Conservation (phyloP, 129 eudicot species). For the Chrysanthemum seticuspe region DNA sequence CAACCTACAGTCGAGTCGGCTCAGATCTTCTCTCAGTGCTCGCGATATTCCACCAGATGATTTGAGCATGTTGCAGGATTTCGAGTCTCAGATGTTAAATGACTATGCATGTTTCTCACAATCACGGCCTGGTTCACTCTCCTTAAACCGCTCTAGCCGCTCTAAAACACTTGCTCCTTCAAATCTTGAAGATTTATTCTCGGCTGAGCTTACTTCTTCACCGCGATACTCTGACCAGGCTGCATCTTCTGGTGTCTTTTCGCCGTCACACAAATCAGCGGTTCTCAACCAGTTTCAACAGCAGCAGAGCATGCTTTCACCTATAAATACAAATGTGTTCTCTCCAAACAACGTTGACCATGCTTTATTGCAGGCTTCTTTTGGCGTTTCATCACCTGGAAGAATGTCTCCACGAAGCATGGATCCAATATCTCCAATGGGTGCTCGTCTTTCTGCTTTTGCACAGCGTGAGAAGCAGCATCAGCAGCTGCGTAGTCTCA, state of each 20-base stretch:
- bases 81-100: conserved; percentile 52
- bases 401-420: conserved; percentile 80
- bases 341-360: conserved; percentile 75
- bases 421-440: conserved; percentile 70
- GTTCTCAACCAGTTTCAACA: conserved; percentile 78
- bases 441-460: conserved; percentile 54
- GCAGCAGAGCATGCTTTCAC: conserved; percentile 87
- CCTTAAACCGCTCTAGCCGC: conserved; percentile 52
- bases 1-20: conserved; percentile 83
- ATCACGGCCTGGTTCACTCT: conserved; percentile 53
- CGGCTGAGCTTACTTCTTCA: conserved; percentile 67
- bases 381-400: conserved; percentile 62
- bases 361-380: conserved; percentile 63
- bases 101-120: conserved; percentile 67
- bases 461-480: conserved; percentile 65
- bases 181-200: conserved; percentile 82
- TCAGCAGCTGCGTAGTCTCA: conserved; percentile 71
- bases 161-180: conserved; percentile 74
- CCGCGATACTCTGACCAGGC: conserved; percentile 72
- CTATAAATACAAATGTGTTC: conserved; percentile 66
- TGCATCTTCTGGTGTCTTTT: conserved; percentile 56
- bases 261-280: conserved; percentile 83
- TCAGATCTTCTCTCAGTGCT: conserved; percentile 86
- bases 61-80: conserved; percentile 56
- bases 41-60: conserved; percentile 81